Evolutionary conservation across 192 early-diverging fungal species (phyloP).

Genomic region (Blastocladiella britannica): DNA sequence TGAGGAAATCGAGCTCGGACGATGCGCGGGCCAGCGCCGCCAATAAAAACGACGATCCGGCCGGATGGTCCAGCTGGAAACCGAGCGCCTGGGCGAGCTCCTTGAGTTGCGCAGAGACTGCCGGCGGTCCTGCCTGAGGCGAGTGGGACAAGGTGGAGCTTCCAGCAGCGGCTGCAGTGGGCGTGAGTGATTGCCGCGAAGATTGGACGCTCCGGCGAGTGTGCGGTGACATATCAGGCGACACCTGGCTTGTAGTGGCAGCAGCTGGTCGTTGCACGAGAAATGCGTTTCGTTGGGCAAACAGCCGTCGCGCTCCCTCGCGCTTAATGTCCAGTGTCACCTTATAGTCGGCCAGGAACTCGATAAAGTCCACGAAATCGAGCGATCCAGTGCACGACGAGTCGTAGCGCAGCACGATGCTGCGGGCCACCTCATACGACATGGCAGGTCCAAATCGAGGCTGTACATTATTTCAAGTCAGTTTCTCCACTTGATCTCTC

Average conservation of each 20-base stretch:
- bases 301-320: background rate
- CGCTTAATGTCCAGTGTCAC: constrained; percentile 6
- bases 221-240: too few species aligned
- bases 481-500: too few species aligned
- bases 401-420: constrained; percentile 20
- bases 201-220: too few species aligned
- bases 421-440: constrained; percentile 6
- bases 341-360: constrained; percentile 18
- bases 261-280: too few species aligned
- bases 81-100: background rate
- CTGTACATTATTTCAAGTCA: too few species aligned
- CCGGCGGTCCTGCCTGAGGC: too few species aligned
- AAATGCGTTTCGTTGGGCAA: background rate
- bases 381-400: constrained; percentile 13
- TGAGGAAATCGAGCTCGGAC: background rate
- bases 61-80: background rate
- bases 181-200: too few species aligned
- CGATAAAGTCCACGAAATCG: constrained; percentile 21
- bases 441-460: constrained; percentile 13
- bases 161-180: too few species aligned
- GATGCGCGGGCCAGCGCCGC: background rate
- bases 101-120: background rate
- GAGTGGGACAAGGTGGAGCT: too few species aligned
- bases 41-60: background rate
- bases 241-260: too few species aligned